phyloP scores from a whole-genome alignment of 2,329 filamentous ascomycete species.

The Emericellopsis atlantica region DNA sequence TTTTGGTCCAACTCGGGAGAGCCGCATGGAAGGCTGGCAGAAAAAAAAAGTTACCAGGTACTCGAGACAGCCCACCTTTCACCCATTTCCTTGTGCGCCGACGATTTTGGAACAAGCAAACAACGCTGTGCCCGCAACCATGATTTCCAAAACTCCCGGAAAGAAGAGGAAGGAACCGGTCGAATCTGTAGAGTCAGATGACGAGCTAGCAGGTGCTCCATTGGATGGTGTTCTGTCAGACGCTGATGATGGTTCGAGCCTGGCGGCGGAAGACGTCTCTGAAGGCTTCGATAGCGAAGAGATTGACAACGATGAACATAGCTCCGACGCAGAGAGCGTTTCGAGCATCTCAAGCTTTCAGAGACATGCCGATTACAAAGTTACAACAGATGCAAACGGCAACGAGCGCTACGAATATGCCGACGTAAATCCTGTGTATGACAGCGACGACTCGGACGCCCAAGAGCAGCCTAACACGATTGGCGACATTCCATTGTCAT shows the following conservation, averaged over 20 bases:
- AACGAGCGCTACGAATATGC: constrained; percentile 83
- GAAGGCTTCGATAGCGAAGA: constrained; percentile 8
- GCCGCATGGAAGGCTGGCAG: background rate
- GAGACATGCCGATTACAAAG: constrained; percentile 27
- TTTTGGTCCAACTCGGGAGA: no score
- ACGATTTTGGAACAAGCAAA: no score
- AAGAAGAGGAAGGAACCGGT: constrained; percentile 52
- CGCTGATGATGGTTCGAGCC: constrained; percentile 21
- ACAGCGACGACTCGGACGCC: constrained; percentile 87
- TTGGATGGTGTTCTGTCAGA: constrained; percentile 42
- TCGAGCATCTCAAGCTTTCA: constrained; percentile 4
- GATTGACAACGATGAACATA: constrained; percentile 12
- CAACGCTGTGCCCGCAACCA: no score
- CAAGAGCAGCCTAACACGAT: constrained; percentile 78
- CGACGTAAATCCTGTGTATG: constrained; percentile 89
- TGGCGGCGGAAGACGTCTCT: constrained; percentile 23
- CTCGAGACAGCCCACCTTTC: background rate
- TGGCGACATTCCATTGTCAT: constrained; percentile 83
- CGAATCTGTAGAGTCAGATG: constrained; percentile 45
- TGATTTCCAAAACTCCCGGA: constrained; percentile 4
- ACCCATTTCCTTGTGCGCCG: no score
- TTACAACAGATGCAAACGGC: constrained; percentile 77
- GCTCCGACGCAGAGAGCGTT: constrained; percentile 9
- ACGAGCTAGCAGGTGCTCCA: constrained; percentile 40
- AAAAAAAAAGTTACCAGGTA: background rate